phyloP scores from a whole-genome alignment of 2,329 filamentous ascomycete species.

The Diaporthe eres region DNA sequence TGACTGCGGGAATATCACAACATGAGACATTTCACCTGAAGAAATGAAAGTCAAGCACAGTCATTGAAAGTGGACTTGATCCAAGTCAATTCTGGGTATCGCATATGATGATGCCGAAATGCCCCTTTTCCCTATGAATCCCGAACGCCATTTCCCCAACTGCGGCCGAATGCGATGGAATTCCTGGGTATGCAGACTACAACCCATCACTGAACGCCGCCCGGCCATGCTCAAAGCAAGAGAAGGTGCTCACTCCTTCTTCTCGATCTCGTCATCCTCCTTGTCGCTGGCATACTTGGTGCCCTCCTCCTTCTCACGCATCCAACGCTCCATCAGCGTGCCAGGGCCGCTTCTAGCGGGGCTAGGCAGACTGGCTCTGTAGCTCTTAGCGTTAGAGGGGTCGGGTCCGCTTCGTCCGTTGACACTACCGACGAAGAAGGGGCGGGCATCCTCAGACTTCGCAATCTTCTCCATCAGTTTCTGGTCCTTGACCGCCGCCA shows the following conservation, averaged over 20 bases:
- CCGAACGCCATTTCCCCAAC: conserved; percentile 27
- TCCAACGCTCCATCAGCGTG: conserved; percentile 50
- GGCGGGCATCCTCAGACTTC: conserved; percentile 52
- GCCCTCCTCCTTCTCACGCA: conserved; percentile 38
- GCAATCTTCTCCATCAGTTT: conserved; percentile 51
- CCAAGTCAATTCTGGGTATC: conserved; percentile 31
- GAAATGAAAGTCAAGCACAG: not conserved
- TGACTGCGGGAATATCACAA: not conserved
- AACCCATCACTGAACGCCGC: not conserved
- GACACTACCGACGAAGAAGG: conserved; percentile 59
- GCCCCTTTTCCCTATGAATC: not conserved
- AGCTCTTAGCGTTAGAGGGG: conserved; percentile 48
- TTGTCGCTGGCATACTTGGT: conserved; percentile 38
- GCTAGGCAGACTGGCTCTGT: conserved; percentile 46
- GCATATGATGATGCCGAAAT: conserved; percentile 33
- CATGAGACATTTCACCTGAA: not conserved
- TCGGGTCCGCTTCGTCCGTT: conserved; percentile 50
- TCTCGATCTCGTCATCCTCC: conserved; percentile 25
- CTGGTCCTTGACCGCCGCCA: conserved; percentile 36
- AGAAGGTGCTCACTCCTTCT: conserved; percentile 16
- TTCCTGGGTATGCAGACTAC: conserved; percentile 14
- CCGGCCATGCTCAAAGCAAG: not conserved
- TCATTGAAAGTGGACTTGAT: conserved; percentile 3
- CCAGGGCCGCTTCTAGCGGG: conserved; percentile 47
- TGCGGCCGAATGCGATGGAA: conserved; percentile 2